Evolutionary conservation across 371 early-diverging fungal genomes (phyloP).

Genomic region (Mortierella sp.): DNA sequence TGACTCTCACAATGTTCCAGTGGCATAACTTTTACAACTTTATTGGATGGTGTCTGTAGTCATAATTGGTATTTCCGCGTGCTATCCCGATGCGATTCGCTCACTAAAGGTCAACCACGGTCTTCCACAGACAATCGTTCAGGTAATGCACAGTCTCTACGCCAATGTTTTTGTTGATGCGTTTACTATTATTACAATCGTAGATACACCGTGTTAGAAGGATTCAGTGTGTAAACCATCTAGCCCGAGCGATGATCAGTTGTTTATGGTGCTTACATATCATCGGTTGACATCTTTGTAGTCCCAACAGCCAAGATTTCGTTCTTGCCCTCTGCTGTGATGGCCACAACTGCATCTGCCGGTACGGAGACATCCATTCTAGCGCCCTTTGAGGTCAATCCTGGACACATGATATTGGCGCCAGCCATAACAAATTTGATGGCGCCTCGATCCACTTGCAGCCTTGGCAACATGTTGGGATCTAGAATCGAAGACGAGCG

Average conservation of each 20-base stretch:
- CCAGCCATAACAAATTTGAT: constrained; percentile 97
- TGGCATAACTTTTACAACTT: neutral
- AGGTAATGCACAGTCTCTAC: constrained; percentile 92
- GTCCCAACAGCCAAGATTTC: constrained; percentile 92
- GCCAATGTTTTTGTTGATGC: constrained; percentile 93
- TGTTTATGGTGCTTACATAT: constrained; percentile 79
- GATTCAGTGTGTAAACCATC: neutral
- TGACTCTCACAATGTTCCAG: no score
- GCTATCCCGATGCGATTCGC: neutral
- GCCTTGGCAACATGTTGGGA: constrained; percentile 90
- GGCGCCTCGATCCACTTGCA: constrained; percentile 97
- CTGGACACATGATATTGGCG: constrained; percentile 99
- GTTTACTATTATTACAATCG: constrained; percentile 64
- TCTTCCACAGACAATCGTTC: constrained; percentile 91
- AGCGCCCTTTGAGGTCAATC: constrained; percentile 94
- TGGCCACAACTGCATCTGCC: constrained; percentile 85
- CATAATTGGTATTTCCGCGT: neutral
- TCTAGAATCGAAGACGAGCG: constrained; percentile 60
- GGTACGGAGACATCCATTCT: constrained; percentile 84
- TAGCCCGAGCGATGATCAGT: constrained; percentile 4
- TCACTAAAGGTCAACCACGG: constrained; percentile 53
- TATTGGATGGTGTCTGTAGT: neutral
- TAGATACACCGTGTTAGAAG: neutral
- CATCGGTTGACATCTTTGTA: constrained; percentile 90
- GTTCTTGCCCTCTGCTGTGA: constrained; percentile 97